phyloP scores from a whole-genome alignment of 495 filamentous ascomycete genomes.

The Penicillium crystallinum region DNA sequence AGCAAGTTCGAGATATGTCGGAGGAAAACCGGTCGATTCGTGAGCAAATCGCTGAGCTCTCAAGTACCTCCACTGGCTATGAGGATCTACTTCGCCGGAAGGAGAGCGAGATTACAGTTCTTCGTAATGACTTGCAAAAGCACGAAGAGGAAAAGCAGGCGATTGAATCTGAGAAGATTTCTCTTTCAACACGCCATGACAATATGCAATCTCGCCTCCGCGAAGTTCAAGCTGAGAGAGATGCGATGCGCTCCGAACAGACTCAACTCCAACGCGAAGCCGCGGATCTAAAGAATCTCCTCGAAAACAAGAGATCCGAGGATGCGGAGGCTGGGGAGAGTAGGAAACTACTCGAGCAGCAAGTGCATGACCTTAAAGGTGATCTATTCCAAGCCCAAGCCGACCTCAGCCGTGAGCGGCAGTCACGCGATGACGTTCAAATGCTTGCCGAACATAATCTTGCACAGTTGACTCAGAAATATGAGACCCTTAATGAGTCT shows the following conservation, averaged over 20 bases:
- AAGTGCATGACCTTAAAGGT: slow-evolving; percentile 79
- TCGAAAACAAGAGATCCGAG: slow-evolving; percentile 84
- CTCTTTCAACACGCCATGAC: slow-evolving; percentile 69
- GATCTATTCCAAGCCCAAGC: slow-evolving; percentile 80
- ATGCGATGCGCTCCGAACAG: slow-evolving; percentile 80
- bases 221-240: slow-evolving; percentile 80
- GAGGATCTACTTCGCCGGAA: slow-evolving; percentile 90
- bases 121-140: slow-evolving; percentile 77
- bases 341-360: slow-evolving; percentile 78
- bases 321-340: slow-evolving; percentile 82
- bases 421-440: slow-evolving; percentile 93
- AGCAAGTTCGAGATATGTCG: slow-evolving; percentile 66
- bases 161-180: slow-evolving; percentile 69
- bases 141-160: slow-evolving; percentile 68
- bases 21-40: slow-evolving; percentile 82
- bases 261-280: slow-evolving; percentile 80
- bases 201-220: slow-evolving; percentile 70
- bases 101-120: slow-evolving; percentile 83
- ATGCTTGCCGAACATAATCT: slow-evolving; percentile 88
- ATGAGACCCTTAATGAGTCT: slow-evolving; percentile 80
- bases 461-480: slow-evolving; percentile 74
- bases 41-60: slow-evolving; percentile 80
- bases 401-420: slow-evolving; percentile 84
- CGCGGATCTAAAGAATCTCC: slow-evolving; percentile 75
- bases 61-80: slow-evolving; percentile 86